A percentile compares a stretch with the other conserved stretches of the same genome.
Conservation (phyloP, 805 yeast species). For the Candida argentea region DNA sequence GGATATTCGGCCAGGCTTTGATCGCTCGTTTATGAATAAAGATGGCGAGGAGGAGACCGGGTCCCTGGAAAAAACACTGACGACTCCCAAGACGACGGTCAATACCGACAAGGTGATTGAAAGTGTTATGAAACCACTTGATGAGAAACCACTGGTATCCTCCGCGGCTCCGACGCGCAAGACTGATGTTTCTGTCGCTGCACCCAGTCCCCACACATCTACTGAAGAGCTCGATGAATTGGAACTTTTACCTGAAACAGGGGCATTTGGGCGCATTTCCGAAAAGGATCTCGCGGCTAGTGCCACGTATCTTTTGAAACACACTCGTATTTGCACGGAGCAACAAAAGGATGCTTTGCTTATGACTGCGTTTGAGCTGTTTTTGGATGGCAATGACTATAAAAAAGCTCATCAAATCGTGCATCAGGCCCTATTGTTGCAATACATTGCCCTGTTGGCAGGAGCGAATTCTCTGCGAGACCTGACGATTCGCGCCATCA, state of each 20-base stretch:
- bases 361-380: slow-evolving; percentile 85
- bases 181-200: slow-evolving; percentile 3
- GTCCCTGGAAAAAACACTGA: slow-evolving; percentile 9
- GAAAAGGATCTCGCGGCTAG: slow-evolving; percentile 37
- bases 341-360: slow-evolving; percentile 86
- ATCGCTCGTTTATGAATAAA: slow-evolving; percentile 70
- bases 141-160: slow-evolving; percentile 7
- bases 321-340: slow-evolving; percentile 63
- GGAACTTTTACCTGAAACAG: slow-evolving; percentile 53
- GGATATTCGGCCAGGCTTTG: slow-evolving; percentile 88
- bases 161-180: background rate
- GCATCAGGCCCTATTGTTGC: slow-evolving; percentile 70
- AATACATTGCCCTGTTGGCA: slow-evolving; percentile 47
- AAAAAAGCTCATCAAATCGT: slow-evolving; percentile 52
- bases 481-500: slow-evolving; percentile 34
- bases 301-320: slow-evolving; percentile 42
- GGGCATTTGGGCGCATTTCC: slow-evolving; percentile 50
- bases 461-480: slow-evolving; percentile 23
- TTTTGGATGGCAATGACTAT: slow-evolving; percentile 48
- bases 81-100: slow-evolving; percentile 4
- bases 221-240: slow-evolving; percentile 37
- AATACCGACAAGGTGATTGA: slow-evolving; percentile 21
- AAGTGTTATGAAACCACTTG: no score
- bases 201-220: slow-evolving; percentile 7
- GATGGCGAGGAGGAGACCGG: slow-evolving; percentile 16